Evolutionary conservation across 305 asterid genomes (phyloP).

Genomic region (Stenogyne calaminthoides): DNA sequence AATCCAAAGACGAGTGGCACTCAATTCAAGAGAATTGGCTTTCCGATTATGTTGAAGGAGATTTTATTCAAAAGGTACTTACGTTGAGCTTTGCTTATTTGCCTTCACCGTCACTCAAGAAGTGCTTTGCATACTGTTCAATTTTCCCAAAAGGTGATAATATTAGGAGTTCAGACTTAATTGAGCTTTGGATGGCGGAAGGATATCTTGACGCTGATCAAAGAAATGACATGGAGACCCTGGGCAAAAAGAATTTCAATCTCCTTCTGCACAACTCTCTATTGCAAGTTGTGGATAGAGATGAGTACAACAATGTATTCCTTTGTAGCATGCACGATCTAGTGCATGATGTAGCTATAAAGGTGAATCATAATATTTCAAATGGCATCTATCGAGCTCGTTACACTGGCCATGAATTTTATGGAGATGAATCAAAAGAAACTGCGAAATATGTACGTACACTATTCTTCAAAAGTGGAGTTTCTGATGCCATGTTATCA

Average conservation of each 20-base stretch:
- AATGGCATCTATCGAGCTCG: neutral
- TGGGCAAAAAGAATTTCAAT: constrained; percentile 29
- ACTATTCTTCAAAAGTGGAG: neutral
- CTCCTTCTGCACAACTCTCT: constrained; percentile 2
- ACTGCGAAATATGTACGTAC: constrained; percentile 13
- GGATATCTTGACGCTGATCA: constrained; percentile 16
- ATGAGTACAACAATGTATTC: constrained; percentile 5
- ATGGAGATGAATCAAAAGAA: neutral
- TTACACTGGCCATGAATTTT: neutral
- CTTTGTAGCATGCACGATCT: constrained; percentile 42
- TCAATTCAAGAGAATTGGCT: neutral
- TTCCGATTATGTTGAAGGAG: neutral
- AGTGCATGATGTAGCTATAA: constrained; percentile 35
- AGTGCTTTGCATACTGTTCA: constrained; percentile 46
- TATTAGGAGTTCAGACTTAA: constrained; percentile 14
- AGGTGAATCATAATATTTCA: neutral
- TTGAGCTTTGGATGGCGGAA: constrained; percentile 41
- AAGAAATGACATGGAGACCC: constrained; percentile 13
- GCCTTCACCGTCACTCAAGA: neutral
- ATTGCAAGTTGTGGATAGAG: neutral
- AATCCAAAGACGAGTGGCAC: neutral
- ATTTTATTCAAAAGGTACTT: neutral
- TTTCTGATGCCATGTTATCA: neutral
- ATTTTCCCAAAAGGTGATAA: constrained; percentile 28
- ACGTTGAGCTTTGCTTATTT: neutral